These are phyloP conservation scores for Collybia mongolica DNA, from an alignment of 768 basidiomycete species.

Conservation along the genomic window DNA sequence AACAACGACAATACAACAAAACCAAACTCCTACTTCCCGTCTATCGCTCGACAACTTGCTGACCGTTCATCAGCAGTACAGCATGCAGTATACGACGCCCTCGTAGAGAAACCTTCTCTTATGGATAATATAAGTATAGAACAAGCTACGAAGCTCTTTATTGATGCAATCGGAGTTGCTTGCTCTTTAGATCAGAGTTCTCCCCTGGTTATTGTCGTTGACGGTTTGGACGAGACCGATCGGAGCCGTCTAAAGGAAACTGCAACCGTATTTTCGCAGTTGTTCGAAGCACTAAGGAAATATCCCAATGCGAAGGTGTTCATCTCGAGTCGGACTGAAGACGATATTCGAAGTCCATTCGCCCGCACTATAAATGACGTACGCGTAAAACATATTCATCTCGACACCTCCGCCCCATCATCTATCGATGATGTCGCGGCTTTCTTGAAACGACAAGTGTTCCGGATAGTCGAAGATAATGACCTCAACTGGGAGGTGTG, in stretches of 20 bases:
- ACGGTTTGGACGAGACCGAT: constrained; percentile 16
- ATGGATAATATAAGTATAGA: constrained; percentile 5
- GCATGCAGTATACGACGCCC: constrained; percentile 1
- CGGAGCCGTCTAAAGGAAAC: neutral
- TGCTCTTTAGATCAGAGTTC: neutral
- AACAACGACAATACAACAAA: constrained; percentile 12
- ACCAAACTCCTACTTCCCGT: constrained; percentile 14
- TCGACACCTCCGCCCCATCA: constrained; percentile 2
- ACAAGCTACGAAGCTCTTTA: constrained; percentile 11
- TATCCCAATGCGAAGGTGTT: constrained; percentile 10
- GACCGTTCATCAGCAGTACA: neutral
- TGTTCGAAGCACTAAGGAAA: neutral
- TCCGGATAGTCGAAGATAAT: constrained; percentile 2
- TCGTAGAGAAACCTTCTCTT: constrained; percentile 5
- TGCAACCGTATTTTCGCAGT: constrained; percentile 8
- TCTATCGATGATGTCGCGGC: constrained; percentile 9
- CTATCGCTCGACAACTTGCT: constrained; percentile 14
- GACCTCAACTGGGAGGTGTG: constrained; percentile 6
- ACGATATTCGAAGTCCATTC: constrained; percentile 12
- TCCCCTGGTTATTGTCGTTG: constrained; percentile 16
- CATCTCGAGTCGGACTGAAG: constrained; percentile 14
- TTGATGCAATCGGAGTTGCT: constrained; percentile 7
- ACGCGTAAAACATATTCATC: constrained; percentile 12
- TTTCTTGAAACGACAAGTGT: constrained; percentile 2
- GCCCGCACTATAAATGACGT: neutral